A percentile compares a stretch with the other conserved stretches of the same genome.
Conservation (phyloP, 1,139 yeast genomes). For the Hyphopichia pseudoburtonii region DNA sequence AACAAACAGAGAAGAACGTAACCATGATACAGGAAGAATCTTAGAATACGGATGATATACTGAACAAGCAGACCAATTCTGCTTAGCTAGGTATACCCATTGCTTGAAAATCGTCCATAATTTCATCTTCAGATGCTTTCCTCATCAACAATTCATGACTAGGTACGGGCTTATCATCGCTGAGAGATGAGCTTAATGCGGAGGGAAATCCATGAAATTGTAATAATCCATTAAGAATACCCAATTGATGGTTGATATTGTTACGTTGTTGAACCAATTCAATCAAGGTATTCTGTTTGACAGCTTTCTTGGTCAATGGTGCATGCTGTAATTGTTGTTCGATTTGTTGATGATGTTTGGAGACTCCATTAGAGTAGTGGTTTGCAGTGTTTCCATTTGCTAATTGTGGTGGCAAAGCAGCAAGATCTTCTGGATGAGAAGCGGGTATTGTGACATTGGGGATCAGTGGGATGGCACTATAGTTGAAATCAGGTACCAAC, state of each 20-base stretch:
- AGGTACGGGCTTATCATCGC: conserved; percentile 17
- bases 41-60: not conserved
- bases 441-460: conserved; percentile 23
- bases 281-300: conserved; percentile 37
- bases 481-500: conserved; percentile 49
- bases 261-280: conserved; percentile 56
- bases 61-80: no score
- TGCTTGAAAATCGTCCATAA: conserved; percentile 55
- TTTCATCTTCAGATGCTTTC: conserved; percentile 60
- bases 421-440: conserved; percentile 9
- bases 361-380: conserved; percentile 9
- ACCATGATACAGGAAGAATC: not conserved
- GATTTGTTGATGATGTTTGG: conserved; percentile 3
- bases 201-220: conserved; percentile 67
- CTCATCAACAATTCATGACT: conserved; percentile 42
- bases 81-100: conserved; percentile 44
- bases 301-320: conserved; percentile 34
- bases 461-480: conserved; percentile 34
- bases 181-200: conserved; percentile 46
- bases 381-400: conserved; percentile 4
- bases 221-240: conserved; percentile 55
- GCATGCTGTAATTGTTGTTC: conserved; percentile 45
- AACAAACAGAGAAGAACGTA: not conserved
- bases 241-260: conserved; percentile 54
- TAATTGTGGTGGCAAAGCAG: not conserved